Conservation (phyloP, 225 moss, liverwort and hornwort genomes). For the Physcomitrellopsis africana region DNA sequence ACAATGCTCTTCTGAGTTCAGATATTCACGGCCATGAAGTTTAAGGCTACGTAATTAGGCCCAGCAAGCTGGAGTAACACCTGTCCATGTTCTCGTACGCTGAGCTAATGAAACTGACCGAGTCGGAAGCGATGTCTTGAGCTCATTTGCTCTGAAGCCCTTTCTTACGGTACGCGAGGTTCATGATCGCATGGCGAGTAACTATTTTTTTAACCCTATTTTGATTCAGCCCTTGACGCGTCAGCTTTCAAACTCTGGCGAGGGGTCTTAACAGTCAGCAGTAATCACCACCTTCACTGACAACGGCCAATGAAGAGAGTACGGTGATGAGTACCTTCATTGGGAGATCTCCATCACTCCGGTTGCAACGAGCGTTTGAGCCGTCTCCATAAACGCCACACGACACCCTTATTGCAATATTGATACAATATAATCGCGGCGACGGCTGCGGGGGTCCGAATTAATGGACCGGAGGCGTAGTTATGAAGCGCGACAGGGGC, state of each 20-base stretch:
- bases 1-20: too few species aligned
- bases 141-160: constrained; percentile 25
- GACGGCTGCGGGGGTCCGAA: constrained; percentile 12
- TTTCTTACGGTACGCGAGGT: background rate
- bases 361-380: background rate
- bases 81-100: too few species aligned
- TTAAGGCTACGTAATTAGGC: too few species aligned
- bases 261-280: too few species aligned
- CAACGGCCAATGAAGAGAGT: constrained; percentile 28
- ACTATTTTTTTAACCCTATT: background rate
- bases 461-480: background rate
- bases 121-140: background rate
- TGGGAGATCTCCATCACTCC: background rate
- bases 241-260: background rate
- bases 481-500: background rate
- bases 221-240: background rate
- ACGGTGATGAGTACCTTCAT: background rate
- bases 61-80: too few species aligned
- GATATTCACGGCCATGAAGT: too few species aligned
- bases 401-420: background rate
- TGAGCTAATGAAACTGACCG: background rate
- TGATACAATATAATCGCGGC: background rate
- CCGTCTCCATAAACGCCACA: background rate
- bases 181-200: background rate
- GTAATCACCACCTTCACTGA: background rate